Percentiles rank a stretch among this genome's conserved stretches.
phyloP scores from a whole-genome alignment of 352 stramenopile species.

The Thalassiosira mediterranea region DNA sequence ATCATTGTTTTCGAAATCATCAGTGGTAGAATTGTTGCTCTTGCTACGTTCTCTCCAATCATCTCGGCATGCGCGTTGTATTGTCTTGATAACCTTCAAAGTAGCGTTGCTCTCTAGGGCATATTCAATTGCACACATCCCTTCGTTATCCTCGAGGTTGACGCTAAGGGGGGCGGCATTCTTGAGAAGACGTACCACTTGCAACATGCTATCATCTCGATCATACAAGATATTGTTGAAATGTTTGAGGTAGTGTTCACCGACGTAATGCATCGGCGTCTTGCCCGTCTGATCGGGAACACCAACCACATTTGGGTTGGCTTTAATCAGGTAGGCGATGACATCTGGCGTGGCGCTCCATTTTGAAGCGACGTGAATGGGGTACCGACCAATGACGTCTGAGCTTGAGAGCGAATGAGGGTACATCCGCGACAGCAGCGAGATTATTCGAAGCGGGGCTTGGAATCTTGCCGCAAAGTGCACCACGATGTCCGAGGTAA shows the following conservation, averaged over 20 bases:
- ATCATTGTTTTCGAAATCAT: too few relatives aligned
- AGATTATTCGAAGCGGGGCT: conserved; percentile 24
- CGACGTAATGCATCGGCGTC: conserved; percentile 8
- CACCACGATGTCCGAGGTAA: conserved; percentile 19
- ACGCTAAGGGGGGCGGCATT: conserved; percentile 13
- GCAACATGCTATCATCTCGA: conserved; percentile 34
- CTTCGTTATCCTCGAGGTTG: conserved; percentile 42
- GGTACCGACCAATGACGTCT: conserved; percentile 1
- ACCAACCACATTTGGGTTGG: background rate
- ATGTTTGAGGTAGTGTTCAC: background rate
- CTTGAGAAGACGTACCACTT: conserved; percentile 22
- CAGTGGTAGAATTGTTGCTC: too few relatives aligned
- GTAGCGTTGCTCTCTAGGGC: conserved; percentile 16
- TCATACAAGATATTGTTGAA: too few relatives aligned
- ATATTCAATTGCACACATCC: conserved; percentile 39
- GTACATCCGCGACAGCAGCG: background rate
- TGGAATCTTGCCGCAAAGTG: conserved; percentile 30
- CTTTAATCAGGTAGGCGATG: background rate
- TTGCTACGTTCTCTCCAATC: conserved; percentile 37
- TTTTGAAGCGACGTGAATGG: conserved; percentile 4
- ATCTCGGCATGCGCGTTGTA: conserved; percentile 33
- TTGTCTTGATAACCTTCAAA: conserved; percentile 34
- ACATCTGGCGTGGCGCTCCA: conserved; percentile 4
- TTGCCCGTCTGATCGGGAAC: background rate
- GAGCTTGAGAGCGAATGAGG: background rate